Evolutionary conservation across 108 stramenopile genomes (phyloP).

Genomic region (Cyclotella baltica): DNA sequence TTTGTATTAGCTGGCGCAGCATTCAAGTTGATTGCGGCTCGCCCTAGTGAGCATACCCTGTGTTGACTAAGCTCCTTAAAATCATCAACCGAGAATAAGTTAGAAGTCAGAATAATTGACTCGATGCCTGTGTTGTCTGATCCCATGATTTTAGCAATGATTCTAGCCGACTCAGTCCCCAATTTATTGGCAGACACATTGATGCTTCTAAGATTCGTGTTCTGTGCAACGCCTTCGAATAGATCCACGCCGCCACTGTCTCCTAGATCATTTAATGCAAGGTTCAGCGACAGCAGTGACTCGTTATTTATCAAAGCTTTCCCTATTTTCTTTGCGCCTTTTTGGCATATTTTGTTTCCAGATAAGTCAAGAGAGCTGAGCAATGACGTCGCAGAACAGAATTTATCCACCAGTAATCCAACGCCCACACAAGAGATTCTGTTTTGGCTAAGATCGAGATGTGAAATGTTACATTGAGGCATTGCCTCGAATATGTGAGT

Average conservation of each 20-base stretch:
- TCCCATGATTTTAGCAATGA: too few species aligned
- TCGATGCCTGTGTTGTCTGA: slow-evolving; percentile 6
- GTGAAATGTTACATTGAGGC: not conserved
- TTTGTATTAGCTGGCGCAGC: not conserved
- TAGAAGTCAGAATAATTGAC: slow-evolving; percentile 18
- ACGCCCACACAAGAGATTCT: slow-evolving; percentile 11
- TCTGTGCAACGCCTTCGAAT: slow-evolving; percentile 1
- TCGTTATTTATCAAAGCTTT: slow-evolving; percentile 8
- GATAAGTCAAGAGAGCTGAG: slow-evolving; percentile 14
- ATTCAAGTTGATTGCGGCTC: slow-evolving; percentile 1
- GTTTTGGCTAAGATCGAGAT: slow-evolving; percentile 25
- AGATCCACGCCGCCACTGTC: slow-evolving; percentile 24
- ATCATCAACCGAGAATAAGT: slow-evolving; percentile 18
- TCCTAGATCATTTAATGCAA: slow-evolving; percentile 16
- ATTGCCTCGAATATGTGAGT: not conserved
- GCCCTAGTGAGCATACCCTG: too few species aligned
- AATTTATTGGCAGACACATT: too few species aligned
- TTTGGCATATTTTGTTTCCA: slow-evolving; percentile 27
- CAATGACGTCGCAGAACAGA: not conserved
- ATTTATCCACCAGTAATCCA: not conserved
- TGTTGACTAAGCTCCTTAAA: not conserved
- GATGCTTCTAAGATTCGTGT: slow-evolving; percentile 6
- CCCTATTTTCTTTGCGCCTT: slow-evolving; percentile 18
- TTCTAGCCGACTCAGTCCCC: too few species aligned
- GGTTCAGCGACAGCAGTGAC: slow-evolving; percentile 17